Evolutionary conservation across 805 yeast species (phyloP), one percentile per base, ranked within the genome.

Genomic region (Metschnikowia colocasiae): DNA sequence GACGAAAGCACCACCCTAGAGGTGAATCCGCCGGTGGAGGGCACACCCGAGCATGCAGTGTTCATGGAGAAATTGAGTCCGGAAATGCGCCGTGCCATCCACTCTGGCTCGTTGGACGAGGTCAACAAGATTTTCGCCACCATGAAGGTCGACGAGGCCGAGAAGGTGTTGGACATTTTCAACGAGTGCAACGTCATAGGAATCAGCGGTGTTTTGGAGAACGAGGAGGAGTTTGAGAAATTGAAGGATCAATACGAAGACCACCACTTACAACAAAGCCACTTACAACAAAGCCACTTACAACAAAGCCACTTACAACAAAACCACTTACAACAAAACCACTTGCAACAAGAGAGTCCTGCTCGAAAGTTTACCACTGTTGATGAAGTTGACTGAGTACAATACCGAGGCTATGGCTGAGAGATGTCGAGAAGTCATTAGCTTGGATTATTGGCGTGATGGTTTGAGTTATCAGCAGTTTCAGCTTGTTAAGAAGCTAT

Each of bases 171-270:
- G 55, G 91, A 83, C 51, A 63, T 80, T 43, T 83, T 92, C 59
- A 85, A 88, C 56, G 81, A 83, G 58, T 85, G 90, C 59, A 90
- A 87, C 9, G 90, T 89, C 27, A 82, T 92, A 59, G 89, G 92
- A 30, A 82, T 92, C 33, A 86, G 82, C 56, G 95, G 85, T 0
- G 67, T 84, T 31, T 65, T 86, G 45, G 94, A 87, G 55, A 80
- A 85, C 60, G 90, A 85, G 60, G 71, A 77, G 18, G 87, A 87
- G 48, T 87, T 85, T 64, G 64, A 78, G 46, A 71, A 74, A 49
- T 63, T 79, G 45, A 74, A 78, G 55, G 68, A 77, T 47, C 78
- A 80, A 48, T 79, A 77, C 42, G 65, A 65, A 13, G 69, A 65
- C 35, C 55, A 52, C n/a, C 44, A 54, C 44, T 55, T 50, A 15